Percentiles rank a stretch among this genome's conserved stretches.
Evolutionary conservation across 2,329 filamentous ascomycete species (phyloP).

Genomic region (Colletotrichum costaricense): DNA sequence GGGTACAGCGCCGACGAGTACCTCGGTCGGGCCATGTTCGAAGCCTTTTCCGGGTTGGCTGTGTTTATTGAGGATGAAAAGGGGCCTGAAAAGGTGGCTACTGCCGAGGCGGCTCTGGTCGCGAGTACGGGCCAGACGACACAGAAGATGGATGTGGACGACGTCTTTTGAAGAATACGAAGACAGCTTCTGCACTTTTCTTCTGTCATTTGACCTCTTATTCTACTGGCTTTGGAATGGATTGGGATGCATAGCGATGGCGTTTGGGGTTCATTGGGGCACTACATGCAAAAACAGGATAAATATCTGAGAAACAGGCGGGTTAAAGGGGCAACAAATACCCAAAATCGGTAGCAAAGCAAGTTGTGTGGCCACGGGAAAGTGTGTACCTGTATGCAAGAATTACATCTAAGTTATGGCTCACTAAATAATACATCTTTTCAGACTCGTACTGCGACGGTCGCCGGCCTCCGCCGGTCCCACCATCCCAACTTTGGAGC

Average conservation of each 20-base stretch:
- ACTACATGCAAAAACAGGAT: neutral
- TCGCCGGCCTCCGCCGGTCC: neutral
- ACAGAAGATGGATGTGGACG: constrained; percentile 61
- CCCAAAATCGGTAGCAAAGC: neutral
- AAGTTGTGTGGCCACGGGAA: neutral
- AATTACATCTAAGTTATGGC: constrained; percentile 35
- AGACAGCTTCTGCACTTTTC: neutral
- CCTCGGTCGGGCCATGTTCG: constrained; percentile 81
- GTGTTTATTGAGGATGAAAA: constrained; percentile 88
- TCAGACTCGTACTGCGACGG: constrained; percentile 9
- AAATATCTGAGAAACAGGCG: neutral
- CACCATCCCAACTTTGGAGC: neutral
- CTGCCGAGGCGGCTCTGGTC: constrained; percentile 49
- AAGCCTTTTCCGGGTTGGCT: constrained; percentile 89
- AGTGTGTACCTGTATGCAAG: constrained; percentile 18
- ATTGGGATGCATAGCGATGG: constrained; percentile 41
- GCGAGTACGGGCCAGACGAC: constrained; percentile 43
- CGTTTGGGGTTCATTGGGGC: constrained; percentile 38
- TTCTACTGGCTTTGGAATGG: neutral
- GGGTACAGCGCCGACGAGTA: constrained; percentile 89
- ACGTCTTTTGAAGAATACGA: constrained; percentile 37
- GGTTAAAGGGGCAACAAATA: neutral
- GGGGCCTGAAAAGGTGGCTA: constrained; percentile 49
- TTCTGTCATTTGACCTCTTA: constrained; percentile 4
- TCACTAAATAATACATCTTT: constrained; percentile 35